Conservation (phyloP, 2,329 filamentous ascomycete genomes). For the Diaporthe citriasiana region DNA sequence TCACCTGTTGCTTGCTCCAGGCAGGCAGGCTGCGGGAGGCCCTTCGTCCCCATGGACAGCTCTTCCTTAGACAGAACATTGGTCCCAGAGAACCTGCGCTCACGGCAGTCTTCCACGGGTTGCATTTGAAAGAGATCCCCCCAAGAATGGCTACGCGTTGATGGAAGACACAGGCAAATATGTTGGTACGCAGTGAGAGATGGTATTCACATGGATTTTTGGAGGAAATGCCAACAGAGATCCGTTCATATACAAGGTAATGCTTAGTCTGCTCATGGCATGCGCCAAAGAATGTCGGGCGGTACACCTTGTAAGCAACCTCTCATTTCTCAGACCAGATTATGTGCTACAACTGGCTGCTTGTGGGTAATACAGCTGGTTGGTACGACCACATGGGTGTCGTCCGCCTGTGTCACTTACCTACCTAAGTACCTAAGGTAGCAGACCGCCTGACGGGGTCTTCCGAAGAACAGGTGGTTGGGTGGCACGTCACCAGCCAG, state of each 20-base stretch:
- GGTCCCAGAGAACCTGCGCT: not conserved
- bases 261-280: no score
- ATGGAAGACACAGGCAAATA: no score
- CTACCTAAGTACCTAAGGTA: no score
- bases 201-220: no score
- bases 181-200: not conserved
- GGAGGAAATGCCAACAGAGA: not conserved
- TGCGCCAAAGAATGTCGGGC: not conserved
- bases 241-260: not conserved
- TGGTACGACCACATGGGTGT: not conserved
- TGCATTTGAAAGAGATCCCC: not conserved
- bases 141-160: not conserved
- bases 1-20: not conserved
- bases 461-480: constrained; percentile 19
- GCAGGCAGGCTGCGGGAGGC: constrained; percentile 31
- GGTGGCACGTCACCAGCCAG: not conserved
- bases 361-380: not conserved
- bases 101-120: not conserved
- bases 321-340: not conserved
- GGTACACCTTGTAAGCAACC: not conserved
- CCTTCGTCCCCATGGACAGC: not conserved
- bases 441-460: not conserved
- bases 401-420: not conserved
- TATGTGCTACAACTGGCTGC: not conserved
- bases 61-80: constrained; percentile 13